These are phyloP conservation scores for Suhomyces panamericanus DNA, from an alignment of 1,139 yeast genomes.

Conservation along the genomic window DNA sequence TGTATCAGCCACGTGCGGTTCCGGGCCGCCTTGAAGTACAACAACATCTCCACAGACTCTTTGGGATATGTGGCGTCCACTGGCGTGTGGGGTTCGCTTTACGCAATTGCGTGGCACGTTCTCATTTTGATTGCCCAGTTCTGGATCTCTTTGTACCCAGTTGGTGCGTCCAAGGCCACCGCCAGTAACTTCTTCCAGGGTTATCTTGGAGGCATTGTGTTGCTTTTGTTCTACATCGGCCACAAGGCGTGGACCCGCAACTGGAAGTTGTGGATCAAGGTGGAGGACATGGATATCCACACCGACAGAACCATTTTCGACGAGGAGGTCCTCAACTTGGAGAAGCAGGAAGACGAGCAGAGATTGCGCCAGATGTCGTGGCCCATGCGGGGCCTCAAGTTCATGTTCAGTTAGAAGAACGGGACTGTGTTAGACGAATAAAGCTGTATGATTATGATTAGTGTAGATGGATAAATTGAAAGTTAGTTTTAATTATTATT, in stretches of 20 bases:
- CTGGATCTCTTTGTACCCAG: slow-evolving; percentile 45
- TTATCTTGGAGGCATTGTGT: slow-evolving; percentile 39
- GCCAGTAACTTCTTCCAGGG: slow-evolving; percentile 38
- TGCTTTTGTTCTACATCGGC: slow-evolving; percentile 34
- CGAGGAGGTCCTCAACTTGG: slow-evolving; percentile 39
- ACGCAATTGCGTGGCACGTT: slow-evolving; percentile 35
- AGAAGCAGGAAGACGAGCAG: slow-evolving; percentile 36
- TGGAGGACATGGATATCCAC: slow-evolving; percentile 37
- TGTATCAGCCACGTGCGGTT: slow-evolving; percentile 45
- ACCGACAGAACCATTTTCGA: slow-evolving; percentile 39
- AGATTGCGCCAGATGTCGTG: slow-evolving; percentile 25
- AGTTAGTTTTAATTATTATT: too few species aligned
- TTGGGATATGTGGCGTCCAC: slow-evolving; percentile 44
- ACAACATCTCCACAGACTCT: slow-evolving; percentile 34
- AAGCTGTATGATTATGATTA: background rate
- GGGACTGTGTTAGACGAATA: too few species aligned
- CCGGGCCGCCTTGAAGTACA: slow-evolving; percentile 40
- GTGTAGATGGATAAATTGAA: too few species aligned
- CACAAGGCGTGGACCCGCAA: slow-evolving; percentile 37
- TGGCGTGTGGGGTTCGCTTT: slow-evolving; percentile 43
- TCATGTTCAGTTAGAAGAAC: slow-evolving; percentile 22
- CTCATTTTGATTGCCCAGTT: slow-evolving; percentile 44
- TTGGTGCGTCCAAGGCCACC: slow-evolving; percentile 29
- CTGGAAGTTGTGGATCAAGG: slow-evolving; percentile 33
- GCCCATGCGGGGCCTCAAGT: slow-evolving; percentile 25